These are phyloP conservation scores for Crucibulum laeve DNA, from an alignment of 768 basidiomycete species.

Conservation along the genomic window DNA sequence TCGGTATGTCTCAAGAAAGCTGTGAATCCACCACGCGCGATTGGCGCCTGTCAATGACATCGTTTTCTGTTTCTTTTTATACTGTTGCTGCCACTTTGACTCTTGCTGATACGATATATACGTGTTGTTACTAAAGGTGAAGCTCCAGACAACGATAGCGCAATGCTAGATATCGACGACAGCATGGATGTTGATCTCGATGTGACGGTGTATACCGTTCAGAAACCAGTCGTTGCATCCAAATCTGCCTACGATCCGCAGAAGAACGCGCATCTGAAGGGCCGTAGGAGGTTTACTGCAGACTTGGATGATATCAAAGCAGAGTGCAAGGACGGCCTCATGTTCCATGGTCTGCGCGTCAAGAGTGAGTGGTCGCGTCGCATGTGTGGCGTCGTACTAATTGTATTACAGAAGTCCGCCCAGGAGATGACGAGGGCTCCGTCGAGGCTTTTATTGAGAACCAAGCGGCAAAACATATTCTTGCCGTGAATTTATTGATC, in stretches of 20 bases:
- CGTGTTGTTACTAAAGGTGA: no score
- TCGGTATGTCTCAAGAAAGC: no score
- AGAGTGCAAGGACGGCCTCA: conserved; percentile 29
- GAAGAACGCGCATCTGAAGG: conserved; percentile 46
- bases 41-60: no score
- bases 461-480: conserved; percentile 24
- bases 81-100: no score
- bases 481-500: conserved; percentile 39
- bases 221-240: no score
- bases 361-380: conserved; percentile 28
- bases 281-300: conserved; percentile 51
- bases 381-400: neutral
- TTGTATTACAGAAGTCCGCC: conserved; percentile 34
- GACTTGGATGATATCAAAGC: conserved; percentile 48
- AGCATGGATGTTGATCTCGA: no score
- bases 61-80: no score
- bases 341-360: conserved; percentile 31
- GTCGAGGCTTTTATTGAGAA: conserved; percentile 44
- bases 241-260: conserved; percentile 20
- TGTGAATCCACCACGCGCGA: no score
- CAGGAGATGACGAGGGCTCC: conserved; percentile 64
- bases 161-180: no score
- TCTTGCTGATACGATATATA: no score
- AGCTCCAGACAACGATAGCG: no score
- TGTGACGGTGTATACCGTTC: no score